Evolutionary conservation across 2,329 filamentous ascomycete species (phyloP).

Genomic region (Hirsutella thompsonii): DNA sequence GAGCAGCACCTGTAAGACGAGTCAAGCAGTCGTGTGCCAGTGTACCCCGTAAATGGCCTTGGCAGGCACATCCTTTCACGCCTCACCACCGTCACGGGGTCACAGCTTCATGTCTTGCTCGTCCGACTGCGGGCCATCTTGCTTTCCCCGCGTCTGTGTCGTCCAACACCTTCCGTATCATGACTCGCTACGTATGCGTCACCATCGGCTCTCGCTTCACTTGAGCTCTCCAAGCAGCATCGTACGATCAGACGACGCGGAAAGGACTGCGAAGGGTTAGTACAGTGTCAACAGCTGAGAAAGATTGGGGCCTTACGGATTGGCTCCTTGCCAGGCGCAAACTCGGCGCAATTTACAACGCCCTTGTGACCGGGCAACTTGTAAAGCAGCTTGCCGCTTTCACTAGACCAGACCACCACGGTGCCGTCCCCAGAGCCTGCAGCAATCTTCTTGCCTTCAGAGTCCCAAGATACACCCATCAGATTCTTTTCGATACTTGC

Average conservation of each 20-base stretch:
- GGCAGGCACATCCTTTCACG: too few relatives aligned
- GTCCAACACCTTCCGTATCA: neutral
- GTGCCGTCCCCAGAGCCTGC: constrained; percentile 84
- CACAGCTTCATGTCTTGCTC: too few relatives aligned
- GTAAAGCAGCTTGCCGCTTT: constrained; percentile 81
- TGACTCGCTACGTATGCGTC: constrained; percentile 1
- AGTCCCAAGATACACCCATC: constrained; percentile 80
- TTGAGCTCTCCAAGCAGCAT: constrained; percentile 70
- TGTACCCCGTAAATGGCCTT: too few relatives aligned
- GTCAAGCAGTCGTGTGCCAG: too few relatives aligned
- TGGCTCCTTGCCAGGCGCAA: constrained; percentile 72
- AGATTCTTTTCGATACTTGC: constrained; percentile 85
- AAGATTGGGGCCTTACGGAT: constrained; percentile 57
- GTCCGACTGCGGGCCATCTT: too few relatives aligned
- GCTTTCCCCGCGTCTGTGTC: too few relatives aligned
- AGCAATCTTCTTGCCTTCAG: constrained; percentile 72
- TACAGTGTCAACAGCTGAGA: neutral
- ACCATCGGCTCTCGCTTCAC: constrained; percentile 11
- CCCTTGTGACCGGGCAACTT: constrained; percentile 94
- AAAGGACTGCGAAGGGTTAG: constrained; percentile 55
- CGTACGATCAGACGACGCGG: constrained; percentile 78
- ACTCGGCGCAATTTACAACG: constrained; percentile 87
- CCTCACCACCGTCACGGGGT: too few relatives aligned
- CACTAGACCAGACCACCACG: constrained; percentile 80
- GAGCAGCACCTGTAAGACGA: too few relatives aligned